These are phyloP conservation scores for Tieghemostelium lacteum DNA, from an alignment of 78 protist genomes.

Conservation along the genomic window DNA sequence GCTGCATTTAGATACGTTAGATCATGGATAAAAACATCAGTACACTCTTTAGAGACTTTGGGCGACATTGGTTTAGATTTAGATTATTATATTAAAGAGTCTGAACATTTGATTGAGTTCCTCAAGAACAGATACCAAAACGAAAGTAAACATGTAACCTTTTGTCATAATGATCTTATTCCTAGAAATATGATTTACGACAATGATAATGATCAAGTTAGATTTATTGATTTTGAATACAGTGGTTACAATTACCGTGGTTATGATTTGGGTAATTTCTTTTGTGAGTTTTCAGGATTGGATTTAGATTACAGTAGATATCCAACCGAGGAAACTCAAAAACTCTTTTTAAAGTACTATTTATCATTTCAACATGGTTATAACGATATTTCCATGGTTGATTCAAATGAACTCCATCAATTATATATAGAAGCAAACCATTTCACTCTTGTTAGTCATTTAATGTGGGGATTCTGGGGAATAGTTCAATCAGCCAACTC, in stretches of 20 bases:
- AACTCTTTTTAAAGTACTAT: constrained; percentile 62
- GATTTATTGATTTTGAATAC: constrained; percentile 68
- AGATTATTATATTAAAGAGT: constrained; percentile 39
- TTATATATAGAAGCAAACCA: constrained; percentile 67
- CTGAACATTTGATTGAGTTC: constrained; percentile 13
- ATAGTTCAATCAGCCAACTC: constrained; percentile 29
- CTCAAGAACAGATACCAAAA: not conserved
- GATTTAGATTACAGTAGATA: constrained; percentile 62
- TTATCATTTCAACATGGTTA: constrained; percentile 1
- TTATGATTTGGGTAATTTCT: constrained; percentile 80
- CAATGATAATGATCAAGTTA: constrained; percentile 21
- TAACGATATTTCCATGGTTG: too few species aligned
- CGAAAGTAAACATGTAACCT: constrained; percentile 10
- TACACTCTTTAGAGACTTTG: not conserved
- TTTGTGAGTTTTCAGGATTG: constrained; percentile 81
- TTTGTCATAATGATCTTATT: constrained; percentile 82
- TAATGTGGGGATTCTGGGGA: constrained; percentile 82
- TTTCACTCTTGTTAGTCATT: constrained; percentile 55
- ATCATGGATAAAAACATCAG: constrained; percentile 44
- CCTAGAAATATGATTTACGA: constrained; percentile 83
- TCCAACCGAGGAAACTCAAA: constrained; percentile 55
- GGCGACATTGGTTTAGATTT: not conserved
- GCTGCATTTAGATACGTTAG: constrained; percentile 38
- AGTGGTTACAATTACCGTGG: constrained; percentile 77
- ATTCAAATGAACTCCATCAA: constrained; percentile 32